Conservation (phyloP, 192 early-diverging fungal genomes). For the Linnemannia zychae region DNA sequence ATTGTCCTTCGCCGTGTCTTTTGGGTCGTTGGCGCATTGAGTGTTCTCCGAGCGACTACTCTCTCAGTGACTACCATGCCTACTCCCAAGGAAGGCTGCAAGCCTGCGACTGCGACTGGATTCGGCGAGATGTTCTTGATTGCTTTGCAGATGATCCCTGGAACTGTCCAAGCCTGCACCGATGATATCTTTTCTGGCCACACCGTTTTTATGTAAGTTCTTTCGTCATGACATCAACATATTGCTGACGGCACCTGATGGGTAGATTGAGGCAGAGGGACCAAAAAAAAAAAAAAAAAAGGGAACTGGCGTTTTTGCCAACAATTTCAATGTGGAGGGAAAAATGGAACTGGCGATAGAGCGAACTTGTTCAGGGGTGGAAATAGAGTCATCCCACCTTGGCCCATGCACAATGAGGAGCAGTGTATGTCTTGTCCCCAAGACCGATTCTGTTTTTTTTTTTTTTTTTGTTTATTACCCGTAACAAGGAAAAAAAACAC, state of each 20-base stretch:
- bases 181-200: slow-evolving; percentile 62
- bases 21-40: slow-evolving; percentile 49
- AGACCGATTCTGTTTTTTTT: too few relatives aligned
- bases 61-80: slow-evolving; percentile 57
- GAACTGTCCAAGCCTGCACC: slow-evolving; percentile 56
- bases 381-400: not conserved
- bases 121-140: slow-evolving; percentile 51
- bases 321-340: not conserved
- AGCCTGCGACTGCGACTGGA: slow-evolving; percentile 19
- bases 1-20: slow-evolving; percentile 55
- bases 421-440: not conserved
- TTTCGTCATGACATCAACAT: not conserved
- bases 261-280: not conserved
- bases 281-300: not conserved
- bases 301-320: not conserved
- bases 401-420: not conserved
- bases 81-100: slow-evolving; percentile 49
- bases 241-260: not conserved
- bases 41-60: slow-evolving; percentile 45
- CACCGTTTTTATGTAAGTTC: slow-evolving; percentile 56
- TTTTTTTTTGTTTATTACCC: not conserved
- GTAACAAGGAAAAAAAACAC: not conserved
- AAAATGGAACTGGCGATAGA: too few relatives aligned
- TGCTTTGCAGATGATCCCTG: slow-evolving; percentile 52
- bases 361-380: not conserved